Evolutionary conservation across 164 flowering plant genomes (phyloP).

Genomic region (Pachysandra terminalis): DNA sequence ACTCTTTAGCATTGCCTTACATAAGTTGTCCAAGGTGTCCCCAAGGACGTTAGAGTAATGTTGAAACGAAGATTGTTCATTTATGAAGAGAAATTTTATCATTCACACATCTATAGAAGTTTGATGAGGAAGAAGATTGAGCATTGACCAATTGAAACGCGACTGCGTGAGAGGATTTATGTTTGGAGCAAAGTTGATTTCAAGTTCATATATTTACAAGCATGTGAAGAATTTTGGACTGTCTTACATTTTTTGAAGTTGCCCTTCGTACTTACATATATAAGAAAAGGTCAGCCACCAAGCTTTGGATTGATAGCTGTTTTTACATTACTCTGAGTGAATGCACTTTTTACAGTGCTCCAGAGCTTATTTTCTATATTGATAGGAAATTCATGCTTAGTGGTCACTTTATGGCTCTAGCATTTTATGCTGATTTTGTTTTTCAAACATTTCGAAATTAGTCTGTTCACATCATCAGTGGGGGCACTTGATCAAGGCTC

Average conservation of each 20-base stretch:
- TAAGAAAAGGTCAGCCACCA: slow-evolving; percentile 68
- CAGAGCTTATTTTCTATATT: slow-evolving; percentile 17
- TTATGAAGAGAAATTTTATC: slow-evolving; percentile 53
- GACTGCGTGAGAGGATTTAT: slow-evolving; percentile 43
- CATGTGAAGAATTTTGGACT: slow-evolving; percentile 68
- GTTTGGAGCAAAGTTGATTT: slow-evolving; percentile 47
- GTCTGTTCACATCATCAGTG: background rate
- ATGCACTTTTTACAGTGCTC: slow-evolving; percentile 22
- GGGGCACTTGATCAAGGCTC: background rate
- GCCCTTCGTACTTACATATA: slow-evolving; percentile 52
- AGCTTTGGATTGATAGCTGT: slow-evolving; percentile 47
- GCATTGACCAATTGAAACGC: slow-evolving; percentile 44
- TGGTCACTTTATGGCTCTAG: slow-evolving; percentile 4
- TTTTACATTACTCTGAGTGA: slow-evolving; percentile 26
- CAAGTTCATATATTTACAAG: slow-evolving; percentile 61
- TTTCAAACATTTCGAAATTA: background rate
- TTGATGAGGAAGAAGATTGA: slow-evolving; percentile 60
- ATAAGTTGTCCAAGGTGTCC: slow-evolving; percentile 38
- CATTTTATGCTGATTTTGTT: slow-evolving; percentile 17
- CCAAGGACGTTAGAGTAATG: slow-evolving; percentile 50
- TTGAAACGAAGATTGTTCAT: slow-evolving; percentile 52
- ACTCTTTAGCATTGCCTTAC: slow-evolving; percentile 51
- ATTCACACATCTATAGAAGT: slow-evolving; percentile 56
- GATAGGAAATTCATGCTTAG: slow-evolving; percentile 22
- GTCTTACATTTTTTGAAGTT: slow-evolving; percentile 73